Evolutionary conservation across 306 rosid species (phyloP).

Genomic region (Cucurbita moschata): DNA sequence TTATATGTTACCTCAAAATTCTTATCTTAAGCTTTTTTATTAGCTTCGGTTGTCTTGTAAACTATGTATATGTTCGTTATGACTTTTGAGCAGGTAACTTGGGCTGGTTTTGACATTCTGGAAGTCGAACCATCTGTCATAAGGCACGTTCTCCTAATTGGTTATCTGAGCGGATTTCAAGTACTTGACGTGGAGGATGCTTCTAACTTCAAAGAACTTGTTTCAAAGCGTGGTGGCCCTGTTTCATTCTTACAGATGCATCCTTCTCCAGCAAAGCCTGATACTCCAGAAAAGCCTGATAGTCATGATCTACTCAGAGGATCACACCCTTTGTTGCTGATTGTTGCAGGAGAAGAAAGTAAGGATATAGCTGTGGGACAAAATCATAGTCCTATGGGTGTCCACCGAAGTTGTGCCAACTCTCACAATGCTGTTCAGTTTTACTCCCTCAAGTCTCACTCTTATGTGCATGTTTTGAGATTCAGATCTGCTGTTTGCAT

Average conservation of each 20-base stretch:
- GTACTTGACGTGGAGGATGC: slow-evolving; percentile 79
- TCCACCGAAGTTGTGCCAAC: slow-evolving; percentile 23
- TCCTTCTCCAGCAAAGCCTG: slow-evolving; percentile 43
- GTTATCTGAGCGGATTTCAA: slow-evolving; percentile 84
- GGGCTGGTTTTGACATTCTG: slow-evolving; percentile 84
- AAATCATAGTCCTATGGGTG: slow-evolving; percentile 26
- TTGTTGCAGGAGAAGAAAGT: slow-evolving; percentile 59
- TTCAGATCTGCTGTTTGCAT: slow-evolving; percentile 70
- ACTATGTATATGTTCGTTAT: not conserved
- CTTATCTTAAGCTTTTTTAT: not conserved
- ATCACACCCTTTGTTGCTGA: slow-evolving; percentile 58
- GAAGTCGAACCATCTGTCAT: slow-evolving; percentile 39
- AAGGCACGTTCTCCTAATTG: slow-evolving; percentile 57
- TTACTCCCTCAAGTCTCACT: slow-evolving; percentile 63
- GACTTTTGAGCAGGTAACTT: slow-evolving; percentile 46
- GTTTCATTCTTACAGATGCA: slow-evolving; percentile 85
- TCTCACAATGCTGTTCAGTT: slow-evolving; percentile 71
- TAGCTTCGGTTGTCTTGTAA: not conserved
- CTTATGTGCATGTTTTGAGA: slow-evolving; percentile 68
- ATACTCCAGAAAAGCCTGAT: slow-evolving; percentile 47
- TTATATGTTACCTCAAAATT: not conserved
- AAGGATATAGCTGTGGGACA: slow-evolving; percentile 16
- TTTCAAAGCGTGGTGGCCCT: slow-evolving; percentile 67
- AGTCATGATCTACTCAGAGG: slow-evolving; percentile 39
- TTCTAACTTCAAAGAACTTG: slow-evolving; percentile 56